Base-by-base conservation (phyloP, 2,329 filamentous ascomycete species). In the Neurospora crassa region DNA sequence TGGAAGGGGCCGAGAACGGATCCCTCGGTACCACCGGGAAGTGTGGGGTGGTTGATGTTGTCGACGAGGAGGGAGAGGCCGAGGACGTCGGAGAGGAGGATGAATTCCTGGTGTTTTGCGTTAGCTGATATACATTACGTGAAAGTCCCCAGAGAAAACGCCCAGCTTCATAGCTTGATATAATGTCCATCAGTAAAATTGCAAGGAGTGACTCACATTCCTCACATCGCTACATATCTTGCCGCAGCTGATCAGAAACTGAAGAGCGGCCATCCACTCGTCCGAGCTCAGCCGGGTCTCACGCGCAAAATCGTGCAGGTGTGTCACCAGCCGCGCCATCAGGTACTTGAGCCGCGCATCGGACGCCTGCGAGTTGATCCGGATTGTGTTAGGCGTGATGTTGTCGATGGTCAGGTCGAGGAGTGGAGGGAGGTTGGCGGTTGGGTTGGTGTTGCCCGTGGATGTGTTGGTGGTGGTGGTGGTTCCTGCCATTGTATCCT, bases 1-100 rank as follows among this genome's bases (percentile, higher is more conserved):
- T 95, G 92, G 83, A 94, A 95, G 45, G 92, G 92, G 0, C 92
- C 92, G 0, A 95, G 87, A 12, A 96, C 91, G 0, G 91, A 93
- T 71, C 92, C 92, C 80, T 95, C 92, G 37, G 92, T 96, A 40
- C 85, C 86, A 63, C 83, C 80, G 0, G 87, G 78, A 0, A 91
- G 92, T 79, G 93, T 95, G 37, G 92, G 92, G 82, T 95, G 92
- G 83, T 94, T 91, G 83, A 96, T 94, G 76, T 86, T 88, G 82
- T 96, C 92, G 75, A 96, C 90, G 4, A 96, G 88, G 72, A 94
- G 87, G 29, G 91, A 94, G 43, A 96, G 87, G 47, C 92, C 92
- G 29, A 95, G 86, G 59, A 93, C 86, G 80, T 96, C 92, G 75
- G 90, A 92, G 74, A 95, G 89, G 47, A 95, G 88, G 80, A 95